Percentiles rank a stretch among this genome's conserved stretches.
phyloP scores from a whole-genome alignment of 495 filamentous ascomycete species.

The Aspergillus ostianus region DNA sequence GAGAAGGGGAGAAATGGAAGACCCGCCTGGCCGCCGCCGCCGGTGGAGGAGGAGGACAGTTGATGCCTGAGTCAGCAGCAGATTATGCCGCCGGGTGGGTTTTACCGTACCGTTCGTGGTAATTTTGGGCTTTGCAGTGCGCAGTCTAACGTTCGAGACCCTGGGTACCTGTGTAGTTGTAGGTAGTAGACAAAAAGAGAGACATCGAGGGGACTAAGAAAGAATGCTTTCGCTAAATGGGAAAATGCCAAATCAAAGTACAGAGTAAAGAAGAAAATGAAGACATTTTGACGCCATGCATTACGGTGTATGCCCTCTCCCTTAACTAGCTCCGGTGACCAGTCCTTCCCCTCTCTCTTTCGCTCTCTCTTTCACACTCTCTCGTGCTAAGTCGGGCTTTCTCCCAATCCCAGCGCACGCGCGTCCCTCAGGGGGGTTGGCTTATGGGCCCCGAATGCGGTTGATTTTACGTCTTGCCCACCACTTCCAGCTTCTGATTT shows the following conservation, averaged over 20 bases:
- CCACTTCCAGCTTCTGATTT: slow-evolving; percentile 21
- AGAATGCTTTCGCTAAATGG: neutral
- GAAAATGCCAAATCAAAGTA: neutral
- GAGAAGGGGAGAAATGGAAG: neutral
- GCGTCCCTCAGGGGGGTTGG: slow-evolving; percentile 23
- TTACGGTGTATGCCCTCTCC: neutral
- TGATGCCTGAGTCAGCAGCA: too few relatives aligned
- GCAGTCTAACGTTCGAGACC: too few relatives aligned
- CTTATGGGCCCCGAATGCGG: slow-evolving; percentile 35
- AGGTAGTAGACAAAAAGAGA: too few relatives aligned
- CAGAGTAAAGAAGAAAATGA: slow-evolving; percentile 17
- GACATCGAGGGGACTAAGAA: neutral
- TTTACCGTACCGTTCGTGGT: too few relatives aligned
- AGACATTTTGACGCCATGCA: slow-evolving; percentile 2
- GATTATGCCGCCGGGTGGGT: too few relatives aligned
- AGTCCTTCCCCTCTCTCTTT: neutral
- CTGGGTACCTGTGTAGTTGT: too few relatives aligned
- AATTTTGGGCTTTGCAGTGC: neutral
- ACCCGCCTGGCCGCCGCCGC: too few relatives aligned
- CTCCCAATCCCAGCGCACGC: slow-evolving; percentile 18
- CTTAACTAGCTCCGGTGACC: too few relatives aligned
- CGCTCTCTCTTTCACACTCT: neutral
- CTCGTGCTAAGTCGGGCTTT: neutral
- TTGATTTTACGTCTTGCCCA: slow-evolving; percentile 21
- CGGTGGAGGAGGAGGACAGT: neutral